These are phyloP conservation scores for Babesia caballi DNA, from an alignment of 169 alveolate species.

Conservation along the genomic window DNA sequence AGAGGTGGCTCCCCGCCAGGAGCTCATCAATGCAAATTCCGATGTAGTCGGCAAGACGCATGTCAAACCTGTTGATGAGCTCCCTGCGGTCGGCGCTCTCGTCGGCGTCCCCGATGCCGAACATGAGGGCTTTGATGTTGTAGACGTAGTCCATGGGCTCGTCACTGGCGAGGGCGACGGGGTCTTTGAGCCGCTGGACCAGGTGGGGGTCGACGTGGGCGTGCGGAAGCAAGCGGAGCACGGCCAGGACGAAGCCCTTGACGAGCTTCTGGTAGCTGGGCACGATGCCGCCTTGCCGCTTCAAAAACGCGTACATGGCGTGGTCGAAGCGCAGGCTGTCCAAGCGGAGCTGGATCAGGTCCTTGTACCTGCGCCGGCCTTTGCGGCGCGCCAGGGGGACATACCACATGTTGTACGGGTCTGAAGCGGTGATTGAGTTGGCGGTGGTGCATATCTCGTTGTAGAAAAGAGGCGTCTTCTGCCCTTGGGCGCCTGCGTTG, in stretches of 20 bases:
- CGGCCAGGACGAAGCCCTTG: constrained; percentile 36
- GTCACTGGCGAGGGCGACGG: constrained; percentile 22
- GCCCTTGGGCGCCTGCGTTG: neutral
- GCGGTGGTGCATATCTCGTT: constrained; percentile 51
- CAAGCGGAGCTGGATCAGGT: constrained; percentile 38
- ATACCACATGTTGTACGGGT: constrained; percentile 25
- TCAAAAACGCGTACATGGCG: constrained; percentile 36
- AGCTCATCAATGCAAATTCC: constrained; percentile 50
- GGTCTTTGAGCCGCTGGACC: neutral
- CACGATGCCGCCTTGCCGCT: constrained; percentile 14
- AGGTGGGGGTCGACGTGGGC: constrained; percentile 13
- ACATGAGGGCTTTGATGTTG: constrained; percentile 11
- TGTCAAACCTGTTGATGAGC: constrained; percentile 31
- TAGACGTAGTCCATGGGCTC: constrained; percentile 63
- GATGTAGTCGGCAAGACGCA: constrained; percentile 59
- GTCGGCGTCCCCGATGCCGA: constrained; percentile 28
- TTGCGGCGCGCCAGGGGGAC: neutral
- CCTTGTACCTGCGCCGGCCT: constrained; percentile 40
- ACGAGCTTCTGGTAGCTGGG: constrained; percentile 46
- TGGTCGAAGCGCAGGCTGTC: constrained; percentile 46
- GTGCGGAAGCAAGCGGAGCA: constrained; percentile 35
- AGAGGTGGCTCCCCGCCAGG: constrained; percentile 10
- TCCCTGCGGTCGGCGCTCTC: constrained; percentile 8
- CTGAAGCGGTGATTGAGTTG: constrained; percentile 46
- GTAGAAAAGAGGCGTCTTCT: neutral